Conservation (phyloP, 2,329 filamentous ascomycete genomes). For the Pleochaeta shiraiana region DNA sequence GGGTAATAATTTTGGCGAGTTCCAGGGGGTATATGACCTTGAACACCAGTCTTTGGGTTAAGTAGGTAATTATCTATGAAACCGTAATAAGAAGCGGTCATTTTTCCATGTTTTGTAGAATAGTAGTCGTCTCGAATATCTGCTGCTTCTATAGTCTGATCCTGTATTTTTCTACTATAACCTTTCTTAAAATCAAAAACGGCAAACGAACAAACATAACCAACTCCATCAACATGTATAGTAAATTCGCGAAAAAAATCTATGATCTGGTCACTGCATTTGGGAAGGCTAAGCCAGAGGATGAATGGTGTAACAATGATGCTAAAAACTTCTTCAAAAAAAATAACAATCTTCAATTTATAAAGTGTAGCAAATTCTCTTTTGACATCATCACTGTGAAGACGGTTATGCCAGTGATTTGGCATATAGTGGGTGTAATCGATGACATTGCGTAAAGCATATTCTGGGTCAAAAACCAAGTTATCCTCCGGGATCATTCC, state of each 20-base stretch:
- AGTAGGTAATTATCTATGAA: conserved; percentile 84
- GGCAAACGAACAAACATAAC: conserved; percentile 92
- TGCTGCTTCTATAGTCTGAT: conserved; percentile 18
- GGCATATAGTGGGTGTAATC: conserved; percentile 87
- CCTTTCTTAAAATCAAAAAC: conserved; percentile 93
- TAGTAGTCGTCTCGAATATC: conserved; percentile 80
- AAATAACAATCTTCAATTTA: conserved; percentile 79
- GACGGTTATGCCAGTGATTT: conserved; percentile 62
- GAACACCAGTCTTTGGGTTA: conserved; percentile 45
- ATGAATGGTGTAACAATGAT: conserved; percentile 85
- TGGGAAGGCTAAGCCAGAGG: conserved; percentile 66
- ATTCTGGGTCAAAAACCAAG: conserved; percentile 77
- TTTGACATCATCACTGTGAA: conserved; percentile 91
- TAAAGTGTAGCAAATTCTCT: conserved; percentile 78
- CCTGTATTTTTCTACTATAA: conserved; percentile 28
- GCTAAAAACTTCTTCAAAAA: conserved; percentile 76
- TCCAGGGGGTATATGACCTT: conserved; percentile 34
- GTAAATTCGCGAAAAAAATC: conserved; percentile 99
- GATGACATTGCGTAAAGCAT: conserved; percentile 70
- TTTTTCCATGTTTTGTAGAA: conserved; percentile 87
- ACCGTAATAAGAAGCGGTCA: conserved; percentile 91
- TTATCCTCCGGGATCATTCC: conserved; percentile 76
- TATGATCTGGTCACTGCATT: conserved; percentile 76
- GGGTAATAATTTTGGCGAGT: conserved; percentile 43
- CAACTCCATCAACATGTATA: conserved; percentile 85